Evolutionary conservation across 2,329 filamentous ascomycete genomes (phyloP).

Genomic region (Calonectria pseudoreteaudii): DNA sequence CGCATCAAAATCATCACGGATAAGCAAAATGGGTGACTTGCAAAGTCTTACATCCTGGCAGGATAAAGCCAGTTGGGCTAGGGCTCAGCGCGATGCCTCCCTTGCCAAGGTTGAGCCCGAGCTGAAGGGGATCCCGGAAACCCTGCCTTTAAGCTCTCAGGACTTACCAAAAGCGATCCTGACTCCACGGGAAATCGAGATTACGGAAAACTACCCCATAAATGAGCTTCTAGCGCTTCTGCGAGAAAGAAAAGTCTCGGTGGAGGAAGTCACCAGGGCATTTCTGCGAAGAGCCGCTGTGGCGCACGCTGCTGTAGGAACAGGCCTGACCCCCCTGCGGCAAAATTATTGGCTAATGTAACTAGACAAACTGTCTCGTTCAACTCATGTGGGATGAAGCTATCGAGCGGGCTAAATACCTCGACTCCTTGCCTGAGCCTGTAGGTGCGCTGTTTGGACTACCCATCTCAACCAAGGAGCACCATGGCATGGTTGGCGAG

Average conservation of each 20-base stretch:
- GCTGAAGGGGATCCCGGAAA: conserved; percentile 37
- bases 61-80: conserved; percentile 20
- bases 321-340: no score
- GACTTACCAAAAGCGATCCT: conserved; percentile 37
- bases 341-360: not conserved
- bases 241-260: conserved; percentile 33
- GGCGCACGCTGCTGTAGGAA: conserved; percentile 41
- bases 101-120: conserved; percentile 44
- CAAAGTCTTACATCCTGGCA: conserved; percentile 9
- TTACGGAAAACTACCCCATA: conserved; percentile 43
- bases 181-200: conserved; percentile 42
- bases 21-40: not conserved
- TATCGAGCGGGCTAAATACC: conserved; percentile 46
- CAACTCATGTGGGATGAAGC: conserved; percentile 51
- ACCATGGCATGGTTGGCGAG: conserved; percentile 49
- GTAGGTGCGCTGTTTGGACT: conserved; percentile 49
- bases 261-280: conserved; percentile 43
- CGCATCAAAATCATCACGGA: not conserved
- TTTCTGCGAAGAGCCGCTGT: conserved; percentile 43
- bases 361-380: conserved; percentile 49
- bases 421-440: conserved; percentile 48
- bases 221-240: conserved; percentile 34
- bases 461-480: conserved; percentile 51
- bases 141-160: conserved; percentile 37
- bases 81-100: conserved; percentile 35